Evolutionary conservation across 805 yeast genomes (phyloP).

Genomic region (Saccharomyces paradoxus): DNA sequence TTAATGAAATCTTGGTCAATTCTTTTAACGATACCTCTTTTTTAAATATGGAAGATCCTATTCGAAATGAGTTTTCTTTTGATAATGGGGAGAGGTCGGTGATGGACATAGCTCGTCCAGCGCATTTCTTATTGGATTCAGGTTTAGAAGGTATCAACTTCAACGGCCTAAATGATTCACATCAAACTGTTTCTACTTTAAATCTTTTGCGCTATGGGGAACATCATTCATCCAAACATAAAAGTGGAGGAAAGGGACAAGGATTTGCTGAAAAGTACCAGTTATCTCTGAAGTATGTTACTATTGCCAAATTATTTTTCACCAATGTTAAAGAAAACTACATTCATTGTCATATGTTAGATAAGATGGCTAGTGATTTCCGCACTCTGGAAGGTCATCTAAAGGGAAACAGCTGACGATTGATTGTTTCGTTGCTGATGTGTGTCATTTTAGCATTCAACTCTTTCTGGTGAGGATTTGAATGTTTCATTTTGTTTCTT

Average conservation of each 20-base stretch:
- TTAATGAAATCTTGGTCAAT: slow-evolving; percentile 25
- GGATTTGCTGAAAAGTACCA: slow-evolving; percentile 26
- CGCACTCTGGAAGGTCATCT: slow-evolving; percentile 14
- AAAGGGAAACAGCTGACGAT: slow-evolving; percentile 5
- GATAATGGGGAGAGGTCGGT: slow-evolving; percentile 2
- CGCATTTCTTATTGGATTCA: background rate
- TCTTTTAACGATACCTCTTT: slow-evolving; percentile 29
- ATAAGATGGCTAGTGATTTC: slow-evolving; percentile 22
- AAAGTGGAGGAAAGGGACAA: slow-evolving; percentile 9
- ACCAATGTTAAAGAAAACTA: slow-evolving; percentile 15
- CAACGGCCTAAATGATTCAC: slow-evolving; percentile 8
- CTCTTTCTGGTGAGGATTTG: background rate
- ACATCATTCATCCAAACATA: background rate
- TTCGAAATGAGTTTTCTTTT: slow-evolving; percentile 21
- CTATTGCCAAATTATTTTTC: slow-evolving; percentile 24
- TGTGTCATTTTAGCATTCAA: background rate
- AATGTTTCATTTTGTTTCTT: background rate
- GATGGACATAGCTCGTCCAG: background rate
- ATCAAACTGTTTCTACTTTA: background rate
- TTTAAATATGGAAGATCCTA: slow-evolving; percentile 24
- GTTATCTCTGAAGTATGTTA: slow-evolving; percentile 22
- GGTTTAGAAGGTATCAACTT: background rate
- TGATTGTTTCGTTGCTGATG: background rate
- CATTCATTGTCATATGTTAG: slow-evolving; percentile 24
- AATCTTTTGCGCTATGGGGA: slow-evolving; percentile 2